A percentile compares a stretch with the other conserved stretches of the same genome.
These are phyloP conservation scores for Fraxinus dipetala DNA, from an alignment of 305 asterid genomes.

Conservation along the genomic window DNA sequence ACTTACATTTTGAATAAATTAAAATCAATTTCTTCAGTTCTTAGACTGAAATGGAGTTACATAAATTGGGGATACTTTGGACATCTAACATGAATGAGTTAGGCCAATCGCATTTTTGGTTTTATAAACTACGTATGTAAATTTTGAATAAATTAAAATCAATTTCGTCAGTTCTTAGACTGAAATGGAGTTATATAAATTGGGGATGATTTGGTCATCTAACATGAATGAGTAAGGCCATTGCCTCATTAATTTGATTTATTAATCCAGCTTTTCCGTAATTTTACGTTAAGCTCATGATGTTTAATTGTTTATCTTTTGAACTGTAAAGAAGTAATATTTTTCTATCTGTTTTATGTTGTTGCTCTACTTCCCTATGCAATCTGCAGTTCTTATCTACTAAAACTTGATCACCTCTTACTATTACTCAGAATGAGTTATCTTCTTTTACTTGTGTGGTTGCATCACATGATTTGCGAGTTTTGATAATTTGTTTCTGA, in stretches of 20 bases:
- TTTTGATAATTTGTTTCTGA: conserved; percentile 5
- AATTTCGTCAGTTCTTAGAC: conserved; percentile 3
- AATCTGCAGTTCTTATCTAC: not conserved
- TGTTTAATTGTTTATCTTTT: not conserved
- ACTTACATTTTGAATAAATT: not conserved
- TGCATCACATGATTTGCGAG: conserved; percentile 33
- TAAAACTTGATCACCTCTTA: not conserved
- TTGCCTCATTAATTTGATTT: not conserved
- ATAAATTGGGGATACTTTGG: not conserved
- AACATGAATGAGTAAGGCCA: not conserved
- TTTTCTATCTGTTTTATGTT: conserved; percentile 34
- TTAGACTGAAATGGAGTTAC: not conserved
- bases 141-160: conserved; percentile 1
- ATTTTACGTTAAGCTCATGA: not conserved
- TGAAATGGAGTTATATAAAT: not conserved
- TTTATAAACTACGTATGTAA: not conserved
- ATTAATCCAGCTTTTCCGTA: not conserved
- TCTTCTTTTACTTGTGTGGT: conserved; percentile 1
- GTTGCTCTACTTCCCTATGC: not conserved
- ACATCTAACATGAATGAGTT: not conserved
- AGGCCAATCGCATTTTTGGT: not conserved
- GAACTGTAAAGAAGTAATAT: conserved; percentile 12
- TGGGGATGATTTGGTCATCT: not conserved
- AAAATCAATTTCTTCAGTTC: conserved; percentile 12
- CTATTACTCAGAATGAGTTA: not conserved